phyloP scores from a whole-genome alignment of 768 basidiomycete species.

The Mycena kentingensis region DNA sequence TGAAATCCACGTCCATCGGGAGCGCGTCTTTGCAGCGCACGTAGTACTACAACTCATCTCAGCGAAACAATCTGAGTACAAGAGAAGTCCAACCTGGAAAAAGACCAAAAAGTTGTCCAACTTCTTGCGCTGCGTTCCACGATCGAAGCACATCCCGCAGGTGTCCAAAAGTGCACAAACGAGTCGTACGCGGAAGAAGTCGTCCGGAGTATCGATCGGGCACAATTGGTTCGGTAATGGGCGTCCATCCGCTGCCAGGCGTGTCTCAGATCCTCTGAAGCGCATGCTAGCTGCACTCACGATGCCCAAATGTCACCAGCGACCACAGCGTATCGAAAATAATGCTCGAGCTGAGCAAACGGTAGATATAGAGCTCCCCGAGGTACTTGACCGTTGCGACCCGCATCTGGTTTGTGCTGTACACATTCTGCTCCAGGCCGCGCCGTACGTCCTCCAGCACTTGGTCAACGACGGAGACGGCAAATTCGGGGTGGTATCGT shows the following conservation, averaged over 20 bases:
- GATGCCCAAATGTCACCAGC: constrained; percentile 92
- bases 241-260: constrained; percentile 74
- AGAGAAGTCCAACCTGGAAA: constrained; percentile 70
- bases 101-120: constrained; percentile 90
- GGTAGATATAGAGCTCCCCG: constrained; percentile 96
- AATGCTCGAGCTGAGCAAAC: constrained; percentile 83
- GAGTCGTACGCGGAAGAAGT: constrained; percentile 92
- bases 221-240: constrained; percentile 78
- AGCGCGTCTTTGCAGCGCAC: constrained; percentile 83
- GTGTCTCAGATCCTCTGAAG: no score
- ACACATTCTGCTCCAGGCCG: constrained; percentile 92
- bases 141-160: constrained; percentile 97
- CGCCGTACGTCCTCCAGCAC: constrained; percentile 89
- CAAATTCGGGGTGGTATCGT: constrained; percentile 88
- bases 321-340: constrained; percentile 96
- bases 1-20: constrained; percentile 99
- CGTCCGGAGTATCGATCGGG: constrained; percentile 87
- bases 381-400: constrained; percentile 92
- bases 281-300: no score
- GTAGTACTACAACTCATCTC: constrained; percentile 63
- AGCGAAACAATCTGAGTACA: constrained; percentile 3
- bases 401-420: constrained; percentile 92
- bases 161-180: constrained; percentile 93
- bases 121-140: constrained; percentile 89
- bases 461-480: constrained; percentile 88